These are phyloP conservation scores for Hymenoscyphus scutula DNA, from an alignment of 2,329 filamentous ascomycete species.

Conservation along the genomic window DNA sequence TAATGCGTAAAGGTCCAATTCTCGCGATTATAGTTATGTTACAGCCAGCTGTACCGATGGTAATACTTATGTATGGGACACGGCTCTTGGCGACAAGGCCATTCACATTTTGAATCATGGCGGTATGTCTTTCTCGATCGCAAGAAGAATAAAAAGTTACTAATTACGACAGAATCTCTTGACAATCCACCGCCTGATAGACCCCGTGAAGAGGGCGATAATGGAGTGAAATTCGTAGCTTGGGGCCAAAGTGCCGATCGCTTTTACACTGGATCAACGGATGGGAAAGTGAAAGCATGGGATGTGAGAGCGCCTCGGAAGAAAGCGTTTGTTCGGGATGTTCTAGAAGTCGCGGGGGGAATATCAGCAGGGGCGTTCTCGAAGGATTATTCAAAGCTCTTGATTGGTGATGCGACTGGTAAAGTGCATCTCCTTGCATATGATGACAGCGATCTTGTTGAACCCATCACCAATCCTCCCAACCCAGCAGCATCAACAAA, in stretches of 20 bases:
- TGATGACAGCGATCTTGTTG: conserved; percentile 41
- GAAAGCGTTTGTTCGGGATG: conserved; percentile 48
- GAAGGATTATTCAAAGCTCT: conserved; percentile 51
- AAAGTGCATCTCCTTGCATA: conserved; percentile 55
- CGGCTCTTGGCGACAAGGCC: conserved; percentile 50
- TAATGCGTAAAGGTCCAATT: conserved; percentile 48
- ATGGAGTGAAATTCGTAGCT: conserved; percentile 61
- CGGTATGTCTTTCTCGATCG: neutral
- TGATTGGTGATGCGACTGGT: conserved; percentile 60
- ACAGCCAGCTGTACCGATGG: conserved; percentile 62
- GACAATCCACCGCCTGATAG: conserved; percentile 33
- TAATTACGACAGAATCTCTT: conserved; percentile 24
- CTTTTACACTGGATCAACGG: conserved; percentile 63
- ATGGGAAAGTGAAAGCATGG: conserved; percentile 63
- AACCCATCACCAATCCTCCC: conserved; percentile 7
- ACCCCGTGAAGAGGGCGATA: conserved; percentile 52
- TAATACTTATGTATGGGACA: conserved; percentile 63
- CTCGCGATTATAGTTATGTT: conserved; percentile 48
- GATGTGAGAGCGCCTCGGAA: conserved; percentile 48
- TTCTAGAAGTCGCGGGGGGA: conserved; percentile 54
- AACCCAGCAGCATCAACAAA: neutral
- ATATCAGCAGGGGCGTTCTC: conserved; percentile 60
- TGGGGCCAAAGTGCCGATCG: conserved; percentile 58
- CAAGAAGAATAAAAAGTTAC: neutral
- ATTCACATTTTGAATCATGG: conserved; percentile 57